Percentiles rank a stretch among this genome's conserved stretches.
Evolutionary conservation across 306 rosid species (phyloP).

Genomic region (Lathyrus tuberosus): DNA sequence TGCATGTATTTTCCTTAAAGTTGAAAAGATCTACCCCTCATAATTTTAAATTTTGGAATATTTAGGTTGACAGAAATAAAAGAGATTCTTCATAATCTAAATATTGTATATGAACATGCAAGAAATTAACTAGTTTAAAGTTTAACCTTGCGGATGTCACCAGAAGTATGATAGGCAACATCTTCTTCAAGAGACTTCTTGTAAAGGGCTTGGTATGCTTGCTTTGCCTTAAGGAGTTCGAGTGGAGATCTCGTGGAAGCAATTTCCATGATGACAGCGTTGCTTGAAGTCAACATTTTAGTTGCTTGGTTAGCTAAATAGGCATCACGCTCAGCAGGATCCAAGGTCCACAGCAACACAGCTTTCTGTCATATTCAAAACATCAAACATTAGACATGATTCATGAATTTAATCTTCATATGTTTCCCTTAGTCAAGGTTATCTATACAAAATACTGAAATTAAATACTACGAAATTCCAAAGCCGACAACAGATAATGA

Average conservation of each 20-base stretch:
- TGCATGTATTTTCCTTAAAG: slow-evolving; percentile 23
- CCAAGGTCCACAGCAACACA: slow-evolving; percentile 55
- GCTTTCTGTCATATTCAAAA: slow-evolving; percentile 38
- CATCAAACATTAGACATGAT: slow-evolving; percentile 22
- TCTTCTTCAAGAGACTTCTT: slow-evolving; percentile 74
- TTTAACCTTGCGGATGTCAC: slow-evolving; percentile 69
- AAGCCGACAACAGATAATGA: background rate
- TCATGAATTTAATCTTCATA: slow-evolving; percentile 10
- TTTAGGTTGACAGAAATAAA: slow-evolving; percentile 13
- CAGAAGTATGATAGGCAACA: slow-evolving; percentile 64
- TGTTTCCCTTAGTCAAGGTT: slow-evolving; percentile 19
- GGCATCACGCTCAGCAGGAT: slow-evolving; percentile 79
- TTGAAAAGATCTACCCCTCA: background rate
- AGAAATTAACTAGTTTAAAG: slow-evolving; percentile 9
- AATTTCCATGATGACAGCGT: slow-evolving; percentile 59
- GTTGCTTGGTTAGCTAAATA: slow-evolving; percentile 59
- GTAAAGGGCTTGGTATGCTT: slow-evolving; percentile 66
- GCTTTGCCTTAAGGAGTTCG: slow-evolving; percentile 57
- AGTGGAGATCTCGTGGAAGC: slow-evolving; percentile 65
- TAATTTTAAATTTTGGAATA: background rate
- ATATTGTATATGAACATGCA: background rate
- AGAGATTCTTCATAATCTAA: slow-evolving; percentile 3
- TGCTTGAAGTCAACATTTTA: slow-evolving; percentile 46
- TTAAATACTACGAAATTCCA: background rate
- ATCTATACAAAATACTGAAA: slow-evolving; percentile 28